Evolutionary conservation across 768 basidiomycete genomes (phyloP), one percentile per base, ranked within the genome.

Genomic region (Mycena filopes): DNA sequence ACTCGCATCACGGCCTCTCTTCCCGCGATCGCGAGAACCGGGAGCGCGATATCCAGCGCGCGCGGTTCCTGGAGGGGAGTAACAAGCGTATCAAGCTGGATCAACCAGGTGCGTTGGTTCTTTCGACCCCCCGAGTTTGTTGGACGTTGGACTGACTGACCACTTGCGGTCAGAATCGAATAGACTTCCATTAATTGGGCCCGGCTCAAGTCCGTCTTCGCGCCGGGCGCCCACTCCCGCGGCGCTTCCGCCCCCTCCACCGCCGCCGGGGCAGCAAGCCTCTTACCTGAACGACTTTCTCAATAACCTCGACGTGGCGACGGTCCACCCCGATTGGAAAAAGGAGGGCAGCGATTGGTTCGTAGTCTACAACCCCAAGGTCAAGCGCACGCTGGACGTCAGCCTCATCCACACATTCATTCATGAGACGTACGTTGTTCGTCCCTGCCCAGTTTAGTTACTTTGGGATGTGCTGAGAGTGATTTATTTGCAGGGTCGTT

Each of bases 301-400:
- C 29, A 76, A 76, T 50, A 75, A 79, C 40, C 65, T 83, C 48
- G 83, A 83, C 56, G 75, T 77, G 29, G 66, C 76, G 53, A 70
- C 66, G 25, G 74, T 87, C 11, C 82, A 86, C 4, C 77, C 87
- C 0, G 88, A 90, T 41, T 76, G 83, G 63, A 89, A 87, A 78
- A 89, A 87, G 72, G 89, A 96, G 74, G 94, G 93, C 0, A 78
- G 81, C 48, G 95, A 96, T 73, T 97, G 95, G 95, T 92, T 94
- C 73, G 93, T 91, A 7, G 83, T 95, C 49, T 96, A 93, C 82
- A 95, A 93, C 74, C 88, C 91, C 43, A 89, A 90, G 73, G 87
- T 88, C 63, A 92, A 93, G 79, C 82, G 90, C 48, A 84, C 86
- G 63, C 81, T 96, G 56, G 94, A 96, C 73, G 92, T 97, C 16